Base-by-base conservation (phyloP, 768 basidiomycete species). In the Xerocomellus chrysenteron region DNA sequence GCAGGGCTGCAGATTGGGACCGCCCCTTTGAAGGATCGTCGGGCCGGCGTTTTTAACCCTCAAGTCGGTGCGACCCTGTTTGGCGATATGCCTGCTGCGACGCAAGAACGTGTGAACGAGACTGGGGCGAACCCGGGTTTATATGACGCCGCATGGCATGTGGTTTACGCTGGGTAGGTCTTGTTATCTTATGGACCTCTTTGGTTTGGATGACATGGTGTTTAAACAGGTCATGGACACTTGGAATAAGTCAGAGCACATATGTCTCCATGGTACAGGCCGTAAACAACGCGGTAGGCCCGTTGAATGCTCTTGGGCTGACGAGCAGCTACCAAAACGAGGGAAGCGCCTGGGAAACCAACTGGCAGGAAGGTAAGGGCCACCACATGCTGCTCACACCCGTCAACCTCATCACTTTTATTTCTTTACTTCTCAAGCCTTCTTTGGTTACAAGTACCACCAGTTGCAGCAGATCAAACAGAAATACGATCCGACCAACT, bases 241-340 rank as follows among this genome's bases (percentile, higher is more conserved):
- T 45, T 21, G 55, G 50, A 12, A 40, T 44, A 13, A 63, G 45
- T 24, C 47, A 48, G n/a, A 51, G 13, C 4, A 49, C 50, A 5
- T 26, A 55, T 17, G 1, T 2, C 2, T 30, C 50, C 3, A 19
- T 55, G 42, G 35, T 33, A 7, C 47, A 36, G 11, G 40, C 57
- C 17, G 30, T 63, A 9, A 26, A 55, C 10, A 3, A 17, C 24
- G 52, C 65, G 2, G 55, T 57, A 14, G 41, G 45, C 8, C 65
- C 61, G 0, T 48, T 60, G 42, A 47, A n/a, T 10, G 46, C 48
- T 5, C 50, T 63, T 2, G 64, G 65, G 6, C 26, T 66, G 36
- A 56, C 39, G 2, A 43, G 54, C 24, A 60, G 64, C 47, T 66
- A 54, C 50, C 65, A 63, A 42, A 66, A 66, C 28, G 64, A 66